Evolutionary conservation across 805 yeast species (phyloP).

Genomic region (Suhomyces faveliae): DNA sequence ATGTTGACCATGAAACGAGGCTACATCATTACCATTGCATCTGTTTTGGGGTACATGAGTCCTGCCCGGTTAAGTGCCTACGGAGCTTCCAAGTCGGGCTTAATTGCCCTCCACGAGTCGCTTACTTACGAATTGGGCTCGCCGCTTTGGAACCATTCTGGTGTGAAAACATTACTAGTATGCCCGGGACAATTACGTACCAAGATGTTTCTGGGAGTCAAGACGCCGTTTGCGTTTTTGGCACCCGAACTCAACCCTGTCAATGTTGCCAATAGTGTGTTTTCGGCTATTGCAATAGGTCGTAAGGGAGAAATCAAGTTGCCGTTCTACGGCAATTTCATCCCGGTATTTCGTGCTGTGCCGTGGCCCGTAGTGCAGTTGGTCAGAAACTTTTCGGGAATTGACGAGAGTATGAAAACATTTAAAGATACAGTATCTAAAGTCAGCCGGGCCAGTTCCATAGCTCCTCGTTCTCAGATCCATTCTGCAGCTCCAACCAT

Average conservation of each 20-base stretch:
- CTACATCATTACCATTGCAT: slow-evolving; percentile 75
- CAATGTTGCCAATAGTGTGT: slow-evolving; percentile 59
- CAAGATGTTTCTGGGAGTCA: slow-evolving; percentile 66
- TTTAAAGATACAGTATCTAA: slow-evolving; percentile 16
- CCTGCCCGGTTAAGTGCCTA: slow-evolving; percentile 82
- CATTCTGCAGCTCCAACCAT: no score
- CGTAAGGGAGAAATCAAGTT: slow-evolving; percentile 64
- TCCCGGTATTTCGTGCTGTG: slow-evolving; percentile 67
- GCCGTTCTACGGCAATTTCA: slow-evolving; percentile 73
- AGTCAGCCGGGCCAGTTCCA: slow-evolving; percentile 10
- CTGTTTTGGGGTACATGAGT: slow-evolving; percentile 79
- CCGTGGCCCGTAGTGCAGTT: slow-evolving; percentile 70
- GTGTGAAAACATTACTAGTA: slow-evolving; percentile 70
- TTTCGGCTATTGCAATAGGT: slow-evolving; percentile 58
- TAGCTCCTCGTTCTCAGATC: neutral
- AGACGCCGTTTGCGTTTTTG: slow-evolving; percentile 67
- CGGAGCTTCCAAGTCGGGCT: slow-evolving; percentile 88
- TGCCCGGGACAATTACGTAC: slow-evolving; percentile 90
- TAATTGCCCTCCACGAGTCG: slow-evolving; percentile 82
- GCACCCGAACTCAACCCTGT: slow-evolving; percentile 82
- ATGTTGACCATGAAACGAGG: slow-evolving; percentile 68
- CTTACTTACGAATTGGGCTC: slow-evolving; percentile 67
- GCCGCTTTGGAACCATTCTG: slow-evolving; percentile 42
- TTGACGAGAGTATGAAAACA: slow-evolving; percentile 53
- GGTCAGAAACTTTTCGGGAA: slow-evolving; percentile 59